Conservation (phyloP, 208 protist genomes). For the Wallacemonas rigidus region DNA sequence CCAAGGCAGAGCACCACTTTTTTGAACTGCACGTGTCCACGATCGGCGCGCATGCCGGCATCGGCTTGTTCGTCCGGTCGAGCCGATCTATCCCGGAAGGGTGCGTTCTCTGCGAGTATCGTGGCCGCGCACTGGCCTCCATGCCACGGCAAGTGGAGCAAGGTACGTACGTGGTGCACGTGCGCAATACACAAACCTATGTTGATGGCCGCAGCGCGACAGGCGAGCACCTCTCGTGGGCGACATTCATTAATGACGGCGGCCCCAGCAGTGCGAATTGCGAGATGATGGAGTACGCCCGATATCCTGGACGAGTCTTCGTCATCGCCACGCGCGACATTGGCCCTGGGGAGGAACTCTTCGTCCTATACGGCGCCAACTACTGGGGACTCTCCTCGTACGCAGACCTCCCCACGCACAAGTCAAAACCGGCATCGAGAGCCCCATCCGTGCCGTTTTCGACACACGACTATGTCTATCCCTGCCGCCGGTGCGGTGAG, state of each 20-base stretch:
- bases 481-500: conserved; percentile 67
- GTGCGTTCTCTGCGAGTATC: conserved; percentile 83
- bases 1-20: conserved; percentile 75
- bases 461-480: conserved; percentile 21
- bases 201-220: conserved; percentile 69
- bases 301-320: conserved; percentile 77
- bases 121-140: conserved; percentile 40
- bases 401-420: conserved; percentile 35
- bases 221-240: conserved; percentile 71
- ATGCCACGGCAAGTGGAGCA: conserved; percentile 30
- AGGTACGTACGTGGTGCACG: conserved; percentile 74
- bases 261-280: conserved; percentile 69
- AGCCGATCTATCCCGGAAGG: conserved; percentile 67
- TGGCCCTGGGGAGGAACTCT: conserved; percentile 73
- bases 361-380: conserved; percentile 79
- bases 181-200: conserved; percentile 56
- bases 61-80: conserved; percentile 81
- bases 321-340: conserved; percentile 78
- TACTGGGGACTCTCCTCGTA: conserved; percentile 90
- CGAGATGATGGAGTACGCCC: conserved; percentile 83
- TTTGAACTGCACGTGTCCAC: conserved; percentile 69
- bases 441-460: not conserved
- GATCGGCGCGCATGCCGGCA: conserved; percentile 56
- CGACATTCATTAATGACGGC: conserved; percentile 90
- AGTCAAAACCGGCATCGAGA: not conserved